Conservation (phyloP, 352 stramenopile species). For the Hyaloperonospora brassicae region DNA sequence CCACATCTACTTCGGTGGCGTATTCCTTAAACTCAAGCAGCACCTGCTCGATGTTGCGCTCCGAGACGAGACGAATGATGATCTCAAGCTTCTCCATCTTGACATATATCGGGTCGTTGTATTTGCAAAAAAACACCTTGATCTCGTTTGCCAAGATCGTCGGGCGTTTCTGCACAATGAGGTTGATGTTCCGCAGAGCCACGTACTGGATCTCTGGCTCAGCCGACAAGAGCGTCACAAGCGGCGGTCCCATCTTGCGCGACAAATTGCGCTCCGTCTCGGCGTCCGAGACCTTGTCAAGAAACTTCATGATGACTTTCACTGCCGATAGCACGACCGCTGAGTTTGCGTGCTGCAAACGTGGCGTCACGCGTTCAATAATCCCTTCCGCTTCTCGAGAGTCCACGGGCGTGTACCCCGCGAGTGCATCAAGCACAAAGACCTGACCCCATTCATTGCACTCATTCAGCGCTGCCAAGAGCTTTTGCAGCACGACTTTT, state of each 20-base stretch:
- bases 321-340: slow-evolving; percentile 97
- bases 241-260: slow-evolving; percentile 94
- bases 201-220: slow-evolving; percentile 99
- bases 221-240: slow-evolving; percentile 97
- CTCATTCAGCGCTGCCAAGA: slow-evolving; percentile 97
- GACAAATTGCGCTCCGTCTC: slow-evolving; percentile 87
- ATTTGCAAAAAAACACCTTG: slow-evolving; percentile 99
- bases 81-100: slow-evolving; percentile 99
- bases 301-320: slow-evolving; percentile 94
- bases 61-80: slow-evolving; percentile 96
- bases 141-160: slow-evolving; percentile 94
- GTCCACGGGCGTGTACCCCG: slow-evolving; percentile 92
- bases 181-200: slow-evolving; percentile 98
- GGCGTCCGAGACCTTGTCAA: slow-evolving; percentile 93
- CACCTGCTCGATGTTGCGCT: slow-evolving; percentile 98
- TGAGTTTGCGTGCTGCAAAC: slow-evolving; percentile 97
- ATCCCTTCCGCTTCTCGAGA: slow-evolving; percentile 96
- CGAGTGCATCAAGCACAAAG: slow-evolving; percentile 95
- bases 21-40: slow-evolving; percentile 99
- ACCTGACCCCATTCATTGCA: slow-evolving; percentile 99
- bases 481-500: slow-evolving; percentile 95
- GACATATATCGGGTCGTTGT: slow-evolving; percentile 97
- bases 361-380: slow-evolving; percentile 96
- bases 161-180: slow-evolving; percentile 98
- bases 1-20: slow-evolving; percentile 97